Base-by-base conservation (phyloP, 768 basidiomycete species). In the Lentinula boryana region DNA sequence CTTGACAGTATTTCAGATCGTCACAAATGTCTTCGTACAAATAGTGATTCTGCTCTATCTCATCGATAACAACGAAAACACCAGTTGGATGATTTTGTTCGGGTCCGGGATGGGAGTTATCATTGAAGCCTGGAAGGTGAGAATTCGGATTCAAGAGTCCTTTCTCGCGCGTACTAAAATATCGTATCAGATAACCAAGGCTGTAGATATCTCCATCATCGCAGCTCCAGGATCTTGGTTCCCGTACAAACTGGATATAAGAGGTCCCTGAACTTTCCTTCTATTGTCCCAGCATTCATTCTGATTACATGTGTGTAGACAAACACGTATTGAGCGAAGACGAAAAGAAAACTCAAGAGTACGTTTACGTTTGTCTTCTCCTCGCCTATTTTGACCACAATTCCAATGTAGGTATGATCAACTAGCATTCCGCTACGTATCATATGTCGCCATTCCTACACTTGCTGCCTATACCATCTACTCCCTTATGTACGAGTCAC, bases 301-400 rank as follows among this genome's bases (percentile, higher is more conserved):
- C 10, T 50, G 44, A 43, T 16, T 18, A 40, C 60, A 48, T 56
- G 56, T 41, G 62, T 55, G 61, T 80, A 82, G 97, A 98, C 78
- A 98, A 98, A 73, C 95, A 98, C 69, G 88, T 95, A 56, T 80
- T 98, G n/a, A 91, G 81, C 64, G 95, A 97, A 68, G 95, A 98
- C 68, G 97, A 99, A 76, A 95, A 91, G 80, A 95, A 90, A 75
- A 98, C 96, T 9, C 95, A 98, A 72, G 94, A 98, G 87, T 97
- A 76, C 70, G 85, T n/a, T 38, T 27, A 4, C 21, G 3, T 48
- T 12, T 23, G 4, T 27, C 54, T 60, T 38, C 35, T 52, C 10
- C 2, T 23, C 55, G 60, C 35, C 36, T 52, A n/a, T 58, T 16
- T 13, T 58, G 15, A 46, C 56, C 5, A 9, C 46, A 5, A 43